Evolutionary conservation across 2,329 filamentous ascomycete species (phyloP).

Genomic region (Verticillium isaacii): DNA sequence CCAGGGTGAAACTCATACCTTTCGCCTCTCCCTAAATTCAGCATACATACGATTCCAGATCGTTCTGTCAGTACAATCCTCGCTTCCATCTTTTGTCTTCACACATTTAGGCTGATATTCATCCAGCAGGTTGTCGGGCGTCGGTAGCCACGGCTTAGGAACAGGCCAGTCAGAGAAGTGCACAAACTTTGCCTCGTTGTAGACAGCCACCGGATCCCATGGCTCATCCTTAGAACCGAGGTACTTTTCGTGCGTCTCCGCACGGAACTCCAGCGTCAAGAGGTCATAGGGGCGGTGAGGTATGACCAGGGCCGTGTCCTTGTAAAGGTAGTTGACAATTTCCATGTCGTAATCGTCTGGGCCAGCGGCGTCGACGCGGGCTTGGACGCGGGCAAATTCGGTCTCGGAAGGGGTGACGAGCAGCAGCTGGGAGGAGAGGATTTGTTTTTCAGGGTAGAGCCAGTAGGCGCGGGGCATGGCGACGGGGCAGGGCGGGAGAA

Average conservation of each 20-base stretch:
- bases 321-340: slow-evolving; percentile 58
- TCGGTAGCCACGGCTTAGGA: slow-evolving; percentile 12
- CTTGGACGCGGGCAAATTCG: slow-evolving; percentile 37
- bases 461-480: slow-evolving; percentile 71
- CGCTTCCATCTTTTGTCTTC: neutral
- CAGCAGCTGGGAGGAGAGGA: slow-evolving; percentile 57
- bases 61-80: slow-evolving; percentile 9
- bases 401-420: slow-evolving; percentile 53
- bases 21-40: neutral
- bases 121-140: slow-evolving; percentile 4
- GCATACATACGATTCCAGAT: neutral
- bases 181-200: slow-evolving; percentile 58
- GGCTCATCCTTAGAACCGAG: slow-evolving; percentile 32
- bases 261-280: slow-evolving; percentile 56
- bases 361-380: slow-evolving; percentile 15
- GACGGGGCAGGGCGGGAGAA: slow-evolving; percentile 52
- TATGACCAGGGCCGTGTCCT: slow-evolving; percentile 52
- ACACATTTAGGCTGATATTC: slow-evolving; percentile 4
- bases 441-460: slow-evolving; percentile 47
- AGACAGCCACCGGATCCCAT: slow-evolving; percentile 50
- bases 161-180: slow-evolving; percentile 19
- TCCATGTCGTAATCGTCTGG: slow-evolving; percentile 60
- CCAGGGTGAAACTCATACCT: neutral
- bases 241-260: slow-evolving; percentile 39
- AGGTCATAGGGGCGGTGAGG: slow-evolving; percentile 60